These are phyloP conservation scores for Candida pseudoviswanathii DNA, from an alignment of 1,139 yeast genomes.

Conservation along the genomic window DNA sequence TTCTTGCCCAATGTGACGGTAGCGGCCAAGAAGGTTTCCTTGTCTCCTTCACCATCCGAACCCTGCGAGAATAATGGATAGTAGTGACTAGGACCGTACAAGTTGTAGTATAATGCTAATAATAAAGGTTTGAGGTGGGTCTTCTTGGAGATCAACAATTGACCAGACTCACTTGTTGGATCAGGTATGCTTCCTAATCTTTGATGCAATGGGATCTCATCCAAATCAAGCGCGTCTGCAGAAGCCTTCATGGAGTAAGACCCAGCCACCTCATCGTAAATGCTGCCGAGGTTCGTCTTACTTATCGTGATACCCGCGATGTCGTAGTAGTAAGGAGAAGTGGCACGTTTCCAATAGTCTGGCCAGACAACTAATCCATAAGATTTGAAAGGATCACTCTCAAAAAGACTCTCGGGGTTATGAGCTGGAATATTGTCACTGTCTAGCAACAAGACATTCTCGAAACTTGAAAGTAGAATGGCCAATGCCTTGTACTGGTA, in stretches of 20 bases:
- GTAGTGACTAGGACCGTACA: conserved; percentile 76
- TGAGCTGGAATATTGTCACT: conserved; percentile 73
- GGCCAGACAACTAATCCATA: conserved; percentile 50
- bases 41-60: conserved; percentile 88
- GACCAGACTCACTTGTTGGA: conserved; percentile 83
- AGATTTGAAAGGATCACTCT: conserved; percentile 29
- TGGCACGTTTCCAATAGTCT: conserved; percentile 50
- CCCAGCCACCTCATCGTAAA: conserved; percentile 34
- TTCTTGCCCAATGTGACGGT: conserved; percentile 62
- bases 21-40: conserved; percentile 85
- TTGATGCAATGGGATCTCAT: conserved; percentile 62
- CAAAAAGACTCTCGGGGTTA: conserved; percentile 49
- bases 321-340: conserved; percentile 42
- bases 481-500: conserved; percentile 82
- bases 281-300: conserved; percentile 27
- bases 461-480: conserved; percentile 71
- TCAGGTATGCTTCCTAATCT: conserved; percentile 75
- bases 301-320: conserved; percentile 38
- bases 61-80: conserved; percentile 88
- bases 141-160: conserved; percentile 66
- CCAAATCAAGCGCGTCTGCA: conserved; percentile 9
- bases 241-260: conserved; percentile 15
- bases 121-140: conserved; percentile 66
- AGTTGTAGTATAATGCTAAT: conserved; percentile 73
- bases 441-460: conserved; percentile 73